Base-by-base conservation (phyloP, 441 rosid species). In the Jatropha multifida region DNA sequence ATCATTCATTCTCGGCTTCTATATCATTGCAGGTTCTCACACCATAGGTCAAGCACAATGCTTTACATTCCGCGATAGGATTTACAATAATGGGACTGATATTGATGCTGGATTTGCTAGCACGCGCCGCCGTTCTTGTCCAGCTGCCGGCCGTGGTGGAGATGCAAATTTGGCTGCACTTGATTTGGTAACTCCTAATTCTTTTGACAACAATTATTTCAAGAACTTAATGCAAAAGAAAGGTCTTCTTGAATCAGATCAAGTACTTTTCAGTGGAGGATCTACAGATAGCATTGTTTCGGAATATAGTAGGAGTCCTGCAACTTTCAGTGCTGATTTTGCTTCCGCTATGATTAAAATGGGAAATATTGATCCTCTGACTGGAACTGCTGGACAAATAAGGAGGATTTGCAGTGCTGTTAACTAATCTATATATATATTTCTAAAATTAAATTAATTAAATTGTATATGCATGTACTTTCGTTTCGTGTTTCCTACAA, bases 151-250 rank as follows among this genome's bases (percentile, higher is more conserved):
- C 1, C 32, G 1, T 32, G 32, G 77, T 1, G 83, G 87, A 7
- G 74, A 85, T 46, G 27, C 68, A 2, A 88, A 75, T 64, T 61
- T 87, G 54, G 87, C 90, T 40, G 76, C 86, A 2, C 81, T 90
- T 38, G 90, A 90, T 74, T 77, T 79, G 77, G 91, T 88, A 59
- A 89, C 93, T 5, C 91, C 90, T 2, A 78, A 88, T 58, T 83
- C 88, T 4, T 90, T 90, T n/a, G 90, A 90, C 68, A 88, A 88
- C 61, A 85, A 86, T 68, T 88, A 88, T 69, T 88, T 83, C 81
- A 87, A 82, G 80, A 90, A 87, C 67, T 71, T 86, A 42, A 74
- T 86, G 61, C 81, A 81, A 61, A 84, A 81, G 84, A 90, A 85
- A 69, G 94, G 92, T 37, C 92, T 86, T 66, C 81, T 90, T 7